phyloP scores from a whole-genome alignment of 306 rosid species.

The Vigna hirtella region DNA sequence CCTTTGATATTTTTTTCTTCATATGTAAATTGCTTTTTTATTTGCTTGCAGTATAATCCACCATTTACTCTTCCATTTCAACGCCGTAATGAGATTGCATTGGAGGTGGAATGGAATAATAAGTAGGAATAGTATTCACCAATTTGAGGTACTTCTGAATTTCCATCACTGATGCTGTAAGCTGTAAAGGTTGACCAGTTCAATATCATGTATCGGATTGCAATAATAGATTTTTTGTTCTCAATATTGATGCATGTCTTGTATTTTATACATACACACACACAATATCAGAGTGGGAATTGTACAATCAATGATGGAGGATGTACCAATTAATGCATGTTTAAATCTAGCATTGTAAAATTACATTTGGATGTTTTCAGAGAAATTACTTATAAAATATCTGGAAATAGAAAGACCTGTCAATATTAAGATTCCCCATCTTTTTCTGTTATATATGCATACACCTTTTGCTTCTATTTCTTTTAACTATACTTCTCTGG shows the following conservation, averaged over 20 bases:
- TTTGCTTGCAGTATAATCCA: constrained; percentile 86
- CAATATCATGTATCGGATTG: constrained; percentile 19
- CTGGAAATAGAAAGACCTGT: background rate
- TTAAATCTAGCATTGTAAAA: constrained; percentile 3
- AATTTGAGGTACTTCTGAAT: constrained; percentile 34
- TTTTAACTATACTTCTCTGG: background rate
- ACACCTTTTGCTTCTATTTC: background rate
- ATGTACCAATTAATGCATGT: constrained; percentile 1
- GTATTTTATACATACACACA: too few species aligned
- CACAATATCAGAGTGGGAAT: background rate
- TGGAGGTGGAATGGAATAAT: constrained; percentile 82
- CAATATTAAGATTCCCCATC: background rate
- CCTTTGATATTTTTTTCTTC: constrained; percentile 26
- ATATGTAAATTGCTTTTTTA: constrained; percentile 33
- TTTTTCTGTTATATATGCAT: background rate
- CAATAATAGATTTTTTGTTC: constrained; percentile 28
- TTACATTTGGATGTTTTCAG: background rate
- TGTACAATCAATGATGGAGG: constrained; percentile 16
- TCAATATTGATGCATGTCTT: constrained; percentile 32
- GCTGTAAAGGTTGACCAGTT: constrained; percentile 24
- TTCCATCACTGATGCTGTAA: constrained; percentile 36
- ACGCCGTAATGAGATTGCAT: constrained; percentile 92
- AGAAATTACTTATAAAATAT: constrained; percentile 24
- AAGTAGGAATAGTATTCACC: constrained; percentile 41
- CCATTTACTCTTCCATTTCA: constrained; percentile 97